Percentiles rank a stretch among this genome's conserved stretches.
Conservation (phyloP, 2,329 filamentous ascomycete genomes). For the Neopestalotiopsis sp. region DNA sequence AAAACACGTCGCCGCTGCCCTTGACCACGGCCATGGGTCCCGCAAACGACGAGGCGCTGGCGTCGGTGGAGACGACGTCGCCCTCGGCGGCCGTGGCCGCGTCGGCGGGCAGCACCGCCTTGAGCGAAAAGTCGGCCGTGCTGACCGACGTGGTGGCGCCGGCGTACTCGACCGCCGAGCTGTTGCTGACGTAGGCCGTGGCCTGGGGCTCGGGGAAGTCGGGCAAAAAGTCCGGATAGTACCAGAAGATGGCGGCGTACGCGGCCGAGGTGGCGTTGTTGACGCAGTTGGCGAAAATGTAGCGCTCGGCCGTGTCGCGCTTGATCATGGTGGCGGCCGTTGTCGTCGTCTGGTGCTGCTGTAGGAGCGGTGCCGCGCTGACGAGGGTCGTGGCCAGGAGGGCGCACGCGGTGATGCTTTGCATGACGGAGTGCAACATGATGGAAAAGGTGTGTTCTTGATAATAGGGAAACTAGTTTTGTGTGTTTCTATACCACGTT, state of each 20-base stretch:
- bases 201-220: constrained; percentile 20
- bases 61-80: constrained; percentile 8
- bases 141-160: constrained; percentile 34
- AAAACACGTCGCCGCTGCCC: constrained; percentile 5
- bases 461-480: neutral
- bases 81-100: neutral
- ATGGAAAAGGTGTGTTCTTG: neutral
- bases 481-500: neutral
- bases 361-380: neutral
- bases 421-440: neutral
- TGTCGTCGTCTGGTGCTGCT: neutral
- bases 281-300: constrained; percentile 16
- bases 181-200: constrained; percentile 33
- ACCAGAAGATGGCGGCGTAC: constrained; percentile 16
- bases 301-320: constrained; percentile 15
- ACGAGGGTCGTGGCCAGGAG: neutral
- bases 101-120: neutral
- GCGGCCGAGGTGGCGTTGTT: neutral
- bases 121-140: constrained; percentile 31
- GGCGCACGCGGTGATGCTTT: neutral
- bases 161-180: constrained; percentile 26
- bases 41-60: constrained; percentile 11
- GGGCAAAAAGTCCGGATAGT: constrained; percentile 14
- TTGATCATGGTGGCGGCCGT: neutral
- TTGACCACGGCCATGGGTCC: constrained; percentile 15